Evolutionary conservation across 352 stramenopile genomes (phyloP), one percentile per base, ranked within the genome.

Genomic region (Discostella stelligera): DNA sequence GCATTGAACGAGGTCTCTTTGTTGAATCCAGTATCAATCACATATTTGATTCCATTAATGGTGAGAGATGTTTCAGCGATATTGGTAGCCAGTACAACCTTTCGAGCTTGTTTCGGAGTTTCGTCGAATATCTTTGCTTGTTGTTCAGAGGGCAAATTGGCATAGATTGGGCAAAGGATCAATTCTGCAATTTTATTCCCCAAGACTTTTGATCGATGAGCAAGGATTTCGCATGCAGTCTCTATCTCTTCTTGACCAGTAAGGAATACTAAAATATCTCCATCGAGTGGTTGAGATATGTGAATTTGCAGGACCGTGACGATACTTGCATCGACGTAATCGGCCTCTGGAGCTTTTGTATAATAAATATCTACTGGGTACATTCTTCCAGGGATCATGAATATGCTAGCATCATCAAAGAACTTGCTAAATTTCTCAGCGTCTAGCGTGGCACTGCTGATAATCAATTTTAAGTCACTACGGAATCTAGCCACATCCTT

Each of bases 221-320:
- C 86, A 16, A 99, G 81, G 50, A 97, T 97, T 82, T 99, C 97
- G 77, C 96, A 93, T 0, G 96, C 96, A 4, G 95, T 94, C 85
- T 99, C 98, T 77, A 99, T 99, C 89, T 99, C 98, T 79, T 99
- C 96, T 87, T 99, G 98, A 14, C 98, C 98, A 3, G 97, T 99
- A 8, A 99, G 90, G 79, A 99, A 99, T 7, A 99, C 94, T 21
- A 99, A 90, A 66, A 99, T 98, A 83, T 99, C 98, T 25, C 98
- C 98, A 48, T 94, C 89, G 13, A 96, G 64, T 10, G 96, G 96
- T 82, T 99, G 96, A 14, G 95, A 98, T 63, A 99, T 96, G 82
- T 99, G 98, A 68, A 99, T 98, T 83, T 99, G 97, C 25, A 99
- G 82, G 13, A 97, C 95, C 2, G 97, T 99, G 14, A 99, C 95